Evolutionary conservation across 2,329 filamentous ascomycete genomes (phyloP), one percentile per base, ranked within the genome.

Genomic region (Aspergillus texensis): DNA sequence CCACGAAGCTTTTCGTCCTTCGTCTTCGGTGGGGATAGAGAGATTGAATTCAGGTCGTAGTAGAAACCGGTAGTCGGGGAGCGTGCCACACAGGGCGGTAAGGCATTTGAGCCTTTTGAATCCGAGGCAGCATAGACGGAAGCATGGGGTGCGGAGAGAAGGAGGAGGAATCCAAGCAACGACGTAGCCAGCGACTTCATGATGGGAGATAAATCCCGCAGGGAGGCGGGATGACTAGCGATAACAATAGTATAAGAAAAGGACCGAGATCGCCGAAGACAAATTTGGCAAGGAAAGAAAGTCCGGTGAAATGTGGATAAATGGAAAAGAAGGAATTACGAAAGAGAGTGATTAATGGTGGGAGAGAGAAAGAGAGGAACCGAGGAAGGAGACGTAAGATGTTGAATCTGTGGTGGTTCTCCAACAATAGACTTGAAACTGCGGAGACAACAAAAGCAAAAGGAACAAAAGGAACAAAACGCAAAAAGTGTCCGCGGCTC

Each of bases 31-130:
- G 83, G 82, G 43, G 78, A 78, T 58, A 88, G 75, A 34, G 82
- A 83, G 67, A 90, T 82, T 9, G 83, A 79, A 68, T 83, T 88
- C 32, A 90, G 80, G 71, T 90, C 87, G 77, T 88, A 89, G 79
- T 87, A 89, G 60, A 85, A 80, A 62, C 87, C 86, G 14, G 82
- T 85, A n/a, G 81, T 83, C 4, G 86, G 84, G 28, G 86, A 89
- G 66, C 84, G 82, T 62, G 87, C 84, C n/a, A 87, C 88, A 74
- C 88, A 90, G 65, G 87, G 84, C 60, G 83, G 81, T 52, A 79
- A 74, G n/a, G 78, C 71, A 65, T 83, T 74, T 46, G 71, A 63
- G 73, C 82, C 75, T 68, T 79, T 71, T 65, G 78, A 74, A 43
- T 80, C 76, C 28, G 78, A 74, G 55, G 79, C 77, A 43, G 77